phyloP scores from a whole-genome alignment of 306 rosid species.

The Fragaria iinumae region DNA sequence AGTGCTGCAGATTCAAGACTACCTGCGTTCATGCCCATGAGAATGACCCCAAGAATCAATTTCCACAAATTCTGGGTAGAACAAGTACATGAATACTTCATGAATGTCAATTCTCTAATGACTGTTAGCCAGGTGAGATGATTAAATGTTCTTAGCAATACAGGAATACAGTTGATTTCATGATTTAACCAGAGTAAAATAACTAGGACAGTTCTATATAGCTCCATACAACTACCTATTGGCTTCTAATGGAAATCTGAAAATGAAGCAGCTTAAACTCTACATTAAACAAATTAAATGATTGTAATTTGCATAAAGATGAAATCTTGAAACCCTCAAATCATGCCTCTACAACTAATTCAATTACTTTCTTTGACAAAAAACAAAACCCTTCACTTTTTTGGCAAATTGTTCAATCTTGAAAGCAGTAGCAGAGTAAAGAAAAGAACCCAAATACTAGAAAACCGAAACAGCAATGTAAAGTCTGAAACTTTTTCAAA shows the following conservation, averaged over 20 bases:
- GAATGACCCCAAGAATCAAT: background rate
- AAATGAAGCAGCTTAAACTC: too few species aligned
- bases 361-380: background rate
- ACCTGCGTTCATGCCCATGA: background rate
- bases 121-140: background rate
- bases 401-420: background rate
- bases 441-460: background rate
- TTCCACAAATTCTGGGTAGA: background rate
- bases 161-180: background rate
- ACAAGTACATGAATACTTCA: background rate
- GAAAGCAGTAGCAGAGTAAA: background rate
- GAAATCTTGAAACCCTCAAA: background rate
- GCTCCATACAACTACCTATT: too few species aligned
- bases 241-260: too few species aligned
- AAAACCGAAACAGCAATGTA: background rate
- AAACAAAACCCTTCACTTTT: background rate
- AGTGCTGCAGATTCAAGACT: background rate
- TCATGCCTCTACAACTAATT: background rate
- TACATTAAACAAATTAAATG: too few species aligned
- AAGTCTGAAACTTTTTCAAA: background rate
- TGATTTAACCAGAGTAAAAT: too few species aligned
- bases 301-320: background rate
- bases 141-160: background rate
- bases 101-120: background rate
- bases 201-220: too few species aligned